Base-by-base conservation (phyloP, 495 filamentous ascomycete species). In the Glonium stellatum region DNA sequence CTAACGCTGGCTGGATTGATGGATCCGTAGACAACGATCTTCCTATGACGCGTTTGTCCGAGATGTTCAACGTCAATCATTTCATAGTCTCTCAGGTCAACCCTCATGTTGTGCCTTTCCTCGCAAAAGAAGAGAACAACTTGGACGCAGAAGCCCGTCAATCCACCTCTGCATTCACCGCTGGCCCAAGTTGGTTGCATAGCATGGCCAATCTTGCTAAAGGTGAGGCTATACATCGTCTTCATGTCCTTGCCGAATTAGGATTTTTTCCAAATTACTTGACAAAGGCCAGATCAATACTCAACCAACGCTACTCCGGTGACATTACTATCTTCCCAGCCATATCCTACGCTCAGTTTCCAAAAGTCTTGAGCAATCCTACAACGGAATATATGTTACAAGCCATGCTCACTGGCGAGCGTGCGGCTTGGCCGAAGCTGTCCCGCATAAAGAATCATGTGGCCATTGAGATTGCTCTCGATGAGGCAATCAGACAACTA, bases 11-110 rank as follows among this genome's bases (percentile, higher is more conserved):
- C 60, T 97, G 86, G 79, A 96, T 96, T 47, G 92, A 97, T 71
- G 92, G 92, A 5, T 95, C 90, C 0, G 89, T 97, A 4, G 91
- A 97, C 65, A 90, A 90, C 59, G 92, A 97, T 72, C 79, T 97
- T 1, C 92, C 92, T 21, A 96, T 96, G 88, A 90, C 85, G 47
- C 80, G 88, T 10, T 77, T 97, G 11, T 86, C 91, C 0, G 92
- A 96, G 65, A 92, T 96, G 88, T 96, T 96, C 74, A 96, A 96
- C 68, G 91, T 96, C 73, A 97, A 96, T 69, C 91, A 96, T 69
- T 96, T 96, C 69, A 96, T 97, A 67, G 92, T 96, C 34, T 96
- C 91, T 0, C 92, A 97, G 69, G 90, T 95, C 48, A 97, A 96
- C 67, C 92, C 92, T 0, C 92, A 97, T 65, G 87, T 97, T 31